A percentile compares a stretch with the other conserved stretches of the same genome.
Evolutionary conservation across 1,284 basidiomycete genomes (phyloP).

Genomic region (Ustilago loliicola): DNA sequence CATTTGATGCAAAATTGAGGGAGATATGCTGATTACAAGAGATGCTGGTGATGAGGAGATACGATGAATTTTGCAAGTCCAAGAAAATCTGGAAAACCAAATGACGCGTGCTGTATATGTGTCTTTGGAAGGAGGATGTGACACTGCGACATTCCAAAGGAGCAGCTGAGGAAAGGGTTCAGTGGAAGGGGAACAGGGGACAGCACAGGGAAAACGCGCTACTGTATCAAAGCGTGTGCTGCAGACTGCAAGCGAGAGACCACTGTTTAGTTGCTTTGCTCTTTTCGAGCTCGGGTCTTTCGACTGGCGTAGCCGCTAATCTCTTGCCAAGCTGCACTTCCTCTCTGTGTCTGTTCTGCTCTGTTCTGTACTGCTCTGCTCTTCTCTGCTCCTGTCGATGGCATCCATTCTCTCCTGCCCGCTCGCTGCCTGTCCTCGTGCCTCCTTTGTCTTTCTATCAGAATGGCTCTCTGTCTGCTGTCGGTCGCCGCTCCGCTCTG

Average conservation of each 20-base stretch:
- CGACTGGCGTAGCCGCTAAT: constrained; percentile 6
- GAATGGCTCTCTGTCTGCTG: not conserved
- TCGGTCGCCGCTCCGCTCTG: not conserved
- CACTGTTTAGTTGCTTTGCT: constrained; percentile 6
- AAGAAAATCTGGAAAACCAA: too few species aligned
- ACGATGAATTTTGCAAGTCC: too few species aligned
- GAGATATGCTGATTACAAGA: too few species aligned
- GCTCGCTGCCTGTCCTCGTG: not conserved
- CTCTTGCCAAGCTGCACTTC: constrained; percentile 1
- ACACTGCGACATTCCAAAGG: constrained; percentile 4
- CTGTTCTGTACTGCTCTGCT: too few species aligned
- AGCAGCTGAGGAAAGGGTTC: not conserved
- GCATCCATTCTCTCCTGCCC: not conserved
- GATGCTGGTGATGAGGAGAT: too few species aligned
- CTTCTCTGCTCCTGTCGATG: not conserved
- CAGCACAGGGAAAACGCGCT: constrained; percentile 1
- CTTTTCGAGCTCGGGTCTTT: constrained; percentile 2
- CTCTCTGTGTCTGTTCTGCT: constrained; percentile 2
- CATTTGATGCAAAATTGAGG: too few species aligned
- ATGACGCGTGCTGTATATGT: not conserved
- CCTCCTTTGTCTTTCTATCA: not conserved
- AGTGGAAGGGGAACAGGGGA: not conserved
- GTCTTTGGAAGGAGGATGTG: not conserved
- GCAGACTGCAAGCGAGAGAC: constrained; percentile 13
- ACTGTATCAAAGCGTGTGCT: constrained; percentile 4